These are phyloP conservation scores for Lotmaria passim DNA, from an alignment of 208 protist genomes.

Conservation along the genomic window DNA sequence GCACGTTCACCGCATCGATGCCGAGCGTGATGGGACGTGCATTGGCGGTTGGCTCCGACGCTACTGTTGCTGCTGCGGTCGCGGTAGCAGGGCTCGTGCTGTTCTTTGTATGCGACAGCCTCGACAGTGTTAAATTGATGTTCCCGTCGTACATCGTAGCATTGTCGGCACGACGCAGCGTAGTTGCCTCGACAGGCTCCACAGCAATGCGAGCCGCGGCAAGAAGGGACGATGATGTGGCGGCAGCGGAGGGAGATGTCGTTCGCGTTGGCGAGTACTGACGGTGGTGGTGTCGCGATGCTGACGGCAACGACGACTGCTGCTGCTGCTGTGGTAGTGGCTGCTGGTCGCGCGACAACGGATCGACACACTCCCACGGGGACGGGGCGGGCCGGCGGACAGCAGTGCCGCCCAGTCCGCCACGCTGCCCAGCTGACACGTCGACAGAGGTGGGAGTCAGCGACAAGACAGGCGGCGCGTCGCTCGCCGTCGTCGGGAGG, in stretches of 20 bases:
- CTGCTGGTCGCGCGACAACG: neutral
- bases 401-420: neutral
- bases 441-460: neutral
- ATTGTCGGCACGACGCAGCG: too few species aligned
- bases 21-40: conserved; percentile 34
- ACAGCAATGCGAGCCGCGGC: neutral
- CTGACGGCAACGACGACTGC: too few species aligned
- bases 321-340: neutral
- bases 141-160: too few species aligned
- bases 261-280: neutral
- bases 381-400: conserved; percentile 3
- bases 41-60: too few species aligned
- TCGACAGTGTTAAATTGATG: too few species aligned
- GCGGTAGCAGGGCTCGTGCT: neutral
- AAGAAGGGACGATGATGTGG: too few species aligned
- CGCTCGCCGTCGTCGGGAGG: neutral
- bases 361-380: neutral
- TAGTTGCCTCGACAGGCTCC: too few species aligned
- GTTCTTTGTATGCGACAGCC: neutral
- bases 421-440: neutral
- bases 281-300: neutral
- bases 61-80: neutral
- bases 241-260: neutral
- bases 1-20: conserved; percentile 56
- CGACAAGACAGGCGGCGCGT: neutral